These are phyloP conservation scores for Penicillium sp. DNA, from an alignment of 2,329 filamentous ascomycete genomes.

Conservation along the genomic window DNA sequence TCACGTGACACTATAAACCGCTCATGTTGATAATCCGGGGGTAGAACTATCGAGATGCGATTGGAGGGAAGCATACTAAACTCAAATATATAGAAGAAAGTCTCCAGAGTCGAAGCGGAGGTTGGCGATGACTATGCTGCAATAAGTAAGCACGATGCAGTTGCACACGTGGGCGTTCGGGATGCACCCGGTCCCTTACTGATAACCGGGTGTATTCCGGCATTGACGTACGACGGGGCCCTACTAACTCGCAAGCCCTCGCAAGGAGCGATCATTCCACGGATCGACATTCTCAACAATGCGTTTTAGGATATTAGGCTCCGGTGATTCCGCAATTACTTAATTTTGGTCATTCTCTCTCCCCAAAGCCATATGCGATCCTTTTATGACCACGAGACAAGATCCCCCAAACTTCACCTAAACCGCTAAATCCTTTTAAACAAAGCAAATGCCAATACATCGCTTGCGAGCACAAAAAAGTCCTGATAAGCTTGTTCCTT, in stretches of 20 bases:
- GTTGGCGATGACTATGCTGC: background rate
- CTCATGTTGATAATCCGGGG: background rate
- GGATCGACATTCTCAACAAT: background rate
- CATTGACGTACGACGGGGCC: slow-evolving; percentile 13
- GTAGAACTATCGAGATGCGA: background rate
- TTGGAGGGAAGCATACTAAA: background rate
- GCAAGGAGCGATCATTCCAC: background rate
- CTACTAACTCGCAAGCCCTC: slow-evolving; percentile 6
- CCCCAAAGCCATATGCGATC: background rate
- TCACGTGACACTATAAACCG: slow-evolving; percentile 5
- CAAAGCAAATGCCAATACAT: background rate
- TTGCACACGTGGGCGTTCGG: slow-evolving; percentile 4
- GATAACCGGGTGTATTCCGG: slow-evolving; percentile 16
- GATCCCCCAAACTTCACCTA: background rate
- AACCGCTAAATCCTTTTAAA: background rate
- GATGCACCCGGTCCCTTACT: slow-evolving; percentile 12
- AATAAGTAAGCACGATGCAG: background rate
- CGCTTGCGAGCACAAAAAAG: background rate
- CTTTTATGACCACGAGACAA: background rate
- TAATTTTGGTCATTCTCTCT: background rate
- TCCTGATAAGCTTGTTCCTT: background rate
- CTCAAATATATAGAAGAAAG: background rate
- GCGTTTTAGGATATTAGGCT: background rate
- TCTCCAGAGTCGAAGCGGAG: background rate
- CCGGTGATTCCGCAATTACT: background rate